Evolutionary conservation across 805 yeast species (phyloP).

Genomic region (Priceomyces carsonii): DNA sequence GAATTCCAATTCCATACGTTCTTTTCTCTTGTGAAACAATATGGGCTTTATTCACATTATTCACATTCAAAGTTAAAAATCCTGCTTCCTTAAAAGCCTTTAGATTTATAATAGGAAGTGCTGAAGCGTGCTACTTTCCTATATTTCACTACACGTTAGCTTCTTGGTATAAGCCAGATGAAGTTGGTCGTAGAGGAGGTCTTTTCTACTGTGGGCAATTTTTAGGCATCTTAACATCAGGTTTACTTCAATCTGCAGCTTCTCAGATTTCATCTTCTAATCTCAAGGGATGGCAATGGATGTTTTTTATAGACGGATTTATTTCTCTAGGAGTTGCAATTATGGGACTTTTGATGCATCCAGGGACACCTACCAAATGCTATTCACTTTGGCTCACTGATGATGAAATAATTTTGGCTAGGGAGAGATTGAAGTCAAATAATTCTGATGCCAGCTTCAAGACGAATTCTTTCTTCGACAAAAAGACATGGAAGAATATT

Average conservation of each 20-base stretch:
- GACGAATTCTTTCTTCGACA: conserved; percentile 23
- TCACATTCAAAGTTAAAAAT: conserved; percentile 17
- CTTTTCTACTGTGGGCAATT: conserved; percentile 63
- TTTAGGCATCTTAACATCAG: conserved; percentile 62
- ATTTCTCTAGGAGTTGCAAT: conserved; percentile 60
- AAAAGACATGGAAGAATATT: conserved; percentile 25
- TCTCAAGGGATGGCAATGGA: conserved; percentile 71
- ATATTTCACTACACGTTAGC: conserved; percentile 26
- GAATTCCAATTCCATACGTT: conserved; percentile 15
- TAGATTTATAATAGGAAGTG: conserved; percentile 25
- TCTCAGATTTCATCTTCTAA: conserved; percentile 52
- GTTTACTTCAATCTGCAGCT: conserved; percentile 59
- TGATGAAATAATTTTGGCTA: conserved; percentile 35
- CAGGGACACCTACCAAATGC: conserved; percentile 62
- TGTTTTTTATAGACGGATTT: conserved; percentile 64
- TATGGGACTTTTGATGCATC: conserved; percentile 54
- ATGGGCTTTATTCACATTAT: conserved; percentile 25
- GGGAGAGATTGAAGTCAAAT: conserved; percentile 25
- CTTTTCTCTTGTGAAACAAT: conserved; percentile 14
- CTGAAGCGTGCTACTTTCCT: conserved; percentile 27
- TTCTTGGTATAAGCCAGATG: conserved; percentile 25
- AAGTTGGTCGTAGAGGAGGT: conserved; percentile 63
- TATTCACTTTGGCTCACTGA: conserved; percentile 34
- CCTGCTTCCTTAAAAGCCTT: conserved; percentile 22
- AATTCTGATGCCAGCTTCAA: conserved; percentile 18